These are phyloP conservation scores for Plectosphaerella plurivora DNA, from an alignment of 2,329 filamentous ascomycete genomes.

Conservation along the genomic window DNA sequence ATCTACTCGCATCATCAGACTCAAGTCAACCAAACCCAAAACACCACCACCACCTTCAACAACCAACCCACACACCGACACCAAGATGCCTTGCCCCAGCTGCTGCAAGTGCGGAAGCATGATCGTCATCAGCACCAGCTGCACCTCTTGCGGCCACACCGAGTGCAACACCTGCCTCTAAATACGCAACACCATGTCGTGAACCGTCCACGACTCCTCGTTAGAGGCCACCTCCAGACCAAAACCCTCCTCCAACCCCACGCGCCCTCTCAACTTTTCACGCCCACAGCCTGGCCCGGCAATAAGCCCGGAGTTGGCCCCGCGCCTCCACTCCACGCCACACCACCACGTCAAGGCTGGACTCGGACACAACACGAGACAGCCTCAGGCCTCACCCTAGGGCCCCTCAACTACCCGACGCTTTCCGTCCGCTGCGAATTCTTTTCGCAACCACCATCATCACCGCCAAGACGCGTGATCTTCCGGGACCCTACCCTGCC, in stretches of 20 bases:
- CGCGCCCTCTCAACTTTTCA: neutral
- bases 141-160: conserved; percentile 44
- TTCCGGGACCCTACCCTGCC: neutral
- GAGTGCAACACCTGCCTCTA: conserved; percentile 43
- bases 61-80: conserved; percentile 6
- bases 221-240: neutral
- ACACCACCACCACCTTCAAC: conserved; percentile 4
- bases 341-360: too few relatives aligned
- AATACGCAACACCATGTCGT: neutral
- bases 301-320: too few relatives aligned
- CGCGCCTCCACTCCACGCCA: too few relatives aligned
- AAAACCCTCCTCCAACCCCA: conserved; percentile 7
- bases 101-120: conserved; percentile 53
- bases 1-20: conserved; percentile 1
- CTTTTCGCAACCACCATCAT: neutral
- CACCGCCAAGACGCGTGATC: neutral
- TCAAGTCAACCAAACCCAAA: conserved; percentile 5
- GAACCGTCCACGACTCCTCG: neutral
- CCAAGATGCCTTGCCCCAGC: conserved; percentile 42
- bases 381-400: neutral
- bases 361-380: neutral
- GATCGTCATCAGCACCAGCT: conserved; percentile 53
- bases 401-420: neutral
- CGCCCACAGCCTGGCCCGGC: too few relatives aligned
- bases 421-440: neutral